These are phyloP conservation scores for Escovopsis sp. DNA, from an alignment of 2,329 filamentous ascomycete genomes.

Conservation along the genomic window DNA sequence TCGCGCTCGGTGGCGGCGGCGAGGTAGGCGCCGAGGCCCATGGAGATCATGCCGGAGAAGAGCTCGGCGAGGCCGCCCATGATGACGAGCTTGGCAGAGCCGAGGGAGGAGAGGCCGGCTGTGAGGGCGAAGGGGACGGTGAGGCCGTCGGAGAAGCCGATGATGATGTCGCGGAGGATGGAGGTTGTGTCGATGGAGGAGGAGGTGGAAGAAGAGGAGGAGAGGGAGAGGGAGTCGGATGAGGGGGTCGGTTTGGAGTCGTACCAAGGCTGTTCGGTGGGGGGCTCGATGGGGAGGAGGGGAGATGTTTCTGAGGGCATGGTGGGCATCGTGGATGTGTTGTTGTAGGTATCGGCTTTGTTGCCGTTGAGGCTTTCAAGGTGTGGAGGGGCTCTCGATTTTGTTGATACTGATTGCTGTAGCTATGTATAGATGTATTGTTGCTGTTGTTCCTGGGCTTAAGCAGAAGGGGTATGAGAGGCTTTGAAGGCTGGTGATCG, in stretches of 20 bases:
- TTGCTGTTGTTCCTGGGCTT: conserved; percentile 1
- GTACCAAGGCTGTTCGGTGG: conserved; percentile 11
- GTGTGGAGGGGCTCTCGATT: neutral
- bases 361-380: too few relatives aligned
- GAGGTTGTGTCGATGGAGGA: conserved; percentile 21
- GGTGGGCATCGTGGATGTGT: conserved; percentile 8
- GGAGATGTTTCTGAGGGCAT: conserved; percentile 16
- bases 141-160: conserved; percentile 64
- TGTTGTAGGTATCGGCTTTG: neutral
- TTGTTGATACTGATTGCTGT: too few relatives aligned
- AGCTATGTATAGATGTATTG: conserved; percentile 4
- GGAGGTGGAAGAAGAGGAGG: conserved; percentile 7
- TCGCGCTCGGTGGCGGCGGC: conserved; percentile 44
- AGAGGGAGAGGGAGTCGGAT: neutral
- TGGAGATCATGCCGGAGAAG: conserved; percentile 60
- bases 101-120: conserved; percentile 52
- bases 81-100: conserved; percentile 51
- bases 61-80: conserved; percentile 61
- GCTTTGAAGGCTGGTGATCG: too few relatives aligned
- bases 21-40: conserved; percentile 63
- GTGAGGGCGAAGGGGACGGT: conserved; percentile 70
- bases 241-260: conserved; percentile 12
- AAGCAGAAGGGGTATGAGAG: neutral
- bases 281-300: conserved; percentile 17
- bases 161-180: conserved; percentile 48